Evolutionary conservation across 129 eudicot species (phyloP).

Genomic region (Centaurea solstitialis): DNA sequence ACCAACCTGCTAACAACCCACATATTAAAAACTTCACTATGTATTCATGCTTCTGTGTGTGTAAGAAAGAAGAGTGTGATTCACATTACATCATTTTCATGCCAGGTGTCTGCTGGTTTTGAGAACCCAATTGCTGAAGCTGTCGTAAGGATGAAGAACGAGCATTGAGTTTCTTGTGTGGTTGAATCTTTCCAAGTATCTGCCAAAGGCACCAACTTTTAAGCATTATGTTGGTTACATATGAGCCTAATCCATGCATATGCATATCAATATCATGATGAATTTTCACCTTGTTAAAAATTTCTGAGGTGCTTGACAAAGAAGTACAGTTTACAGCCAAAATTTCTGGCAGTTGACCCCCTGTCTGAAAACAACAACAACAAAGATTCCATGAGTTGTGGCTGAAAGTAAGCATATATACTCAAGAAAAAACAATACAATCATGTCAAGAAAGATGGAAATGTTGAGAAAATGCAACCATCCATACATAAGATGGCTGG

Average conservation of each 20-base stretch:
- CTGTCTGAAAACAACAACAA: conserved; percentile 48
- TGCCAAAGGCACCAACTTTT: conserved; percentile 28
- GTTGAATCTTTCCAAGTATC: conserved; percentile 62
- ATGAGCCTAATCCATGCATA: conserved; percentile 9
- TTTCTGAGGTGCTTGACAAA: conserved; percentile 55
- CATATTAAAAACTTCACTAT: conserved; percentile 5
- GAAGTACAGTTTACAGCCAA: conserved; percentile 67
- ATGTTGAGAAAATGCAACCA: background rate
- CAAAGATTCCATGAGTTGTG: conserved; percentile 11
- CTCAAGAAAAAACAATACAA: background rate
- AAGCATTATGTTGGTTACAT: conserved; percentile 19
- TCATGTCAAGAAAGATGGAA: background rate
- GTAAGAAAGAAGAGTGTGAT: background rate
- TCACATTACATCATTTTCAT: conserved; percentile 73
- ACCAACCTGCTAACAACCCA: conserved; percentile 57
- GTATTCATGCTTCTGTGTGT: background rate
- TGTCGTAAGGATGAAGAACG: conserved; percentile 60
- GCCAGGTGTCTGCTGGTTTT: conserved; percentile 43
- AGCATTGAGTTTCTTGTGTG: conserved; percentile 49
- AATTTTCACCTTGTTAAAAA: conserved; percentile 75
- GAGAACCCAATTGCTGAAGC: conserved; percentile 70
- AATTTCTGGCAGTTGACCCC: conserved; percentile 58
- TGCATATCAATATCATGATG: background rate
- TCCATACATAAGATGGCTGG: background rate
- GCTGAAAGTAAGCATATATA: background rate